Percentiles rank a stretch among this genome's conserved stretches.
Conservation (phyloP, 805 yeast genomes). For the Maudiozyma turicensis region DNA sequence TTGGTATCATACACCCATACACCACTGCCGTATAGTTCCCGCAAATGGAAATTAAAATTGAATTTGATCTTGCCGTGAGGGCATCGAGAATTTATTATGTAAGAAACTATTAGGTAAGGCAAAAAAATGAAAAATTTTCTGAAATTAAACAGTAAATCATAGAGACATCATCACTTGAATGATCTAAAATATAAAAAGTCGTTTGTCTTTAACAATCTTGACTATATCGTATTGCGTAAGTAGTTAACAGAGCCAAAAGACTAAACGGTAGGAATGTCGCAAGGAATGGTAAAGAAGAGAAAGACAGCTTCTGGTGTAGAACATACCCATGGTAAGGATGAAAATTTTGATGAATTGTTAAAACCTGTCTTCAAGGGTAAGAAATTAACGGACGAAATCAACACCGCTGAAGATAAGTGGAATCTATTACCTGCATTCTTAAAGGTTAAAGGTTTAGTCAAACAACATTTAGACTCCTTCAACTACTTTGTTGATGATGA, state of each 20-base stretch:
- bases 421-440: constrained; percentile 89
- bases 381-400: constrained; percentile 73
- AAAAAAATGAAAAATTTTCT: neutral
- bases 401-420: constrained; percentile 95
- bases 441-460: constrained; percentile 90
- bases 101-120: neutral
- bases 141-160: neutral
- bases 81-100: neutral
- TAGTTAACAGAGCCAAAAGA: neutral
- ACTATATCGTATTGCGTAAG: neutral
- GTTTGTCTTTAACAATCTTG: too few relatives aligned
- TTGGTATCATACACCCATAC: neutral
- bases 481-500: constrained; percentile 93
- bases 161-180: neutral
- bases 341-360: constrained; percentile 64
- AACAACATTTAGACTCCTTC: constrained; percentile 97
- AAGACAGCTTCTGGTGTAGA: constrained; percentile 4
- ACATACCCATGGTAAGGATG: constrained; percentile 32
- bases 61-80: neutral
- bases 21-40: neutral
- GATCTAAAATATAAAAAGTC: too few relatives aligned
- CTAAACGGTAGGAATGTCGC: constrained; percentile 1
- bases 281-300: constrained; percentile 5
- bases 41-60: neutral
- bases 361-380: constrained; percentile 83